Evolutionary conservation across 768 basidiomycete genomes (phyloP).

Genomic region (Lanmaoa pseudosensibilis): DNA sequence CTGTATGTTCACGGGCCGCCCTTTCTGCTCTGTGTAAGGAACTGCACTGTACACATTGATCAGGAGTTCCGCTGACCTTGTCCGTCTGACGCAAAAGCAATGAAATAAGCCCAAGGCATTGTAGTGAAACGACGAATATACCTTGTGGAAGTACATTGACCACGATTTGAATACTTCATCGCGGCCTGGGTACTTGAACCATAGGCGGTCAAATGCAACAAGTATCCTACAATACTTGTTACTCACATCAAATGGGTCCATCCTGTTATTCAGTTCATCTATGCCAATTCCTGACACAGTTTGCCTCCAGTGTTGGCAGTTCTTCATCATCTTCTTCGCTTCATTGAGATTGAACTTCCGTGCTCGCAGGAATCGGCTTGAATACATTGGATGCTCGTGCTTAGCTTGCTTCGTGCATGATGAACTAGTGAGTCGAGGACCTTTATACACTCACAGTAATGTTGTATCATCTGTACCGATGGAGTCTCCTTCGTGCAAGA

Average conservation of each 20-base stretch:
- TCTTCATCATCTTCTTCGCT: conserved; percentile 62
- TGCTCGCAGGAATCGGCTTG: conserved; percentile 74
- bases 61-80: conserved; percentile 46
- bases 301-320: conserved; percentile 68
- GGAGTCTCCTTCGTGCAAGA: conserved; percentile 58
- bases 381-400: neutral
- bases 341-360: conserved; percentile 61
- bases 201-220: neutral
- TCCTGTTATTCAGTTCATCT: conserved; percentile 57
- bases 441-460: conserved; percentile 47
- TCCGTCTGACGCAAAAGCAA: conserved; percentile 48
- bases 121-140: conserved; percentile 24
- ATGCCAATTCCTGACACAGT: conserved; percentile 64
- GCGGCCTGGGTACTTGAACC: conserved; percentile 63
- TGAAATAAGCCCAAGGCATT: neutral
- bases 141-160: conserved; percentile 82
- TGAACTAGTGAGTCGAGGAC: neutral
- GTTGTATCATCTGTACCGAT: conserved; percentile 63
- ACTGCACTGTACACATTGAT: neutral
- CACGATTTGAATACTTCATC: conserved; percentile 69
- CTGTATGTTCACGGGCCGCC: conserved; percentile 71
- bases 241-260: conserved; percentile 73
- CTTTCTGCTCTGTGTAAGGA: conserved; percentile 44
- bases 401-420: conserved; percentile 4
- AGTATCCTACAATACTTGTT: neutral